Evolutionary conservation across 805 yeast species (phyloP).

Genomic region (Debaryomyces tyrocola): DNA sequence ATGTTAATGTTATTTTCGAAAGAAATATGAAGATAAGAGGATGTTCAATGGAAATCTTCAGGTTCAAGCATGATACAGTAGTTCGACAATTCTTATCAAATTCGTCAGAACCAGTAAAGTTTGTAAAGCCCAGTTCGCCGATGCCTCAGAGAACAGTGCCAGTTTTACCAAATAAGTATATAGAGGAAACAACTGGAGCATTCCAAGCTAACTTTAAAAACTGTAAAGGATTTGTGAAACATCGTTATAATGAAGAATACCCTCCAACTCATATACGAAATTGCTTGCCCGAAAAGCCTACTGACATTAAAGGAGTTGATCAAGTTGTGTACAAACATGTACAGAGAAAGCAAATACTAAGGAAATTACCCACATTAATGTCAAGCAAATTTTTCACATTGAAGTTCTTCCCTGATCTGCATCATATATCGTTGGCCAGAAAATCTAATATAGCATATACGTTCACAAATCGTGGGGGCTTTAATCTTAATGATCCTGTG

Average conservation of each 20-base stretch:
- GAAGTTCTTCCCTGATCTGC: conserved; percentile 30
- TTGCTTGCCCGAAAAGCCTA: conserved; percentile 24
- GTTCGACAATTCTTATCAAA: too few relatives aligned
- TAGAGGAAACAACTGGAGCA: neutral
- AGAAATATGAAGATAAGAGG: too few relatives aligned
- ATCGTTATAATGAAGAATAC: neutral
- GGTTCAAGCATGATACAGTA: too few relatives aligned
- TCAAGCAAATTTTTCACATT: conserved; percentile 22
- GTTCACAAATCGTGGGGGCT: conserved; percentile 28
- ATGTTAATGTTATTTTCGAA: too few relatives aligned
- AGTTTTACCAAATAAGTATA: neutral
- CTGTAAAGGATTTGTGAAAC: conserved; percentile 5
- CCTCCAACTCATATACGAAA: conserved; percentile 9
- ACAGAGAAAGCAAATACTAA: conserved; percentile 7
- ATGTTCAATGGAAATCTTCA: too few relatives aligned
- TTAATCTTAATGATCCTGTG: conserved; percentile 22
- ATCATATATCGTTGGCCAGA: conserved; percentile 25
- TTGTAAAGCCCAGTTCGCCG: too few relatives aligned
- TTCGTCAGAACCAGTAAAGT: too few relatives aligned
- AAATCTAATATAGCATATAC: conserved; percentile 40
- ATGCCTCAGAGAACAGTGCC: too few relatives aligned
- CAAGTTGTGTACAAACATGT: conserved; percentile 15
- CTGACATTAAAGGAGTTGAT: conserved; percentile 39
- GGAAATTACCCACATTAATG: conserved; percentile 16
- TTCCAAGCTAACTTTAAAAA: conserved; percentile 2